These are phyloP conservation scores for Casuarina equisetifolia DNA, from an alignment of 306 rosid species.

Conservation along the genomic window DNA sequence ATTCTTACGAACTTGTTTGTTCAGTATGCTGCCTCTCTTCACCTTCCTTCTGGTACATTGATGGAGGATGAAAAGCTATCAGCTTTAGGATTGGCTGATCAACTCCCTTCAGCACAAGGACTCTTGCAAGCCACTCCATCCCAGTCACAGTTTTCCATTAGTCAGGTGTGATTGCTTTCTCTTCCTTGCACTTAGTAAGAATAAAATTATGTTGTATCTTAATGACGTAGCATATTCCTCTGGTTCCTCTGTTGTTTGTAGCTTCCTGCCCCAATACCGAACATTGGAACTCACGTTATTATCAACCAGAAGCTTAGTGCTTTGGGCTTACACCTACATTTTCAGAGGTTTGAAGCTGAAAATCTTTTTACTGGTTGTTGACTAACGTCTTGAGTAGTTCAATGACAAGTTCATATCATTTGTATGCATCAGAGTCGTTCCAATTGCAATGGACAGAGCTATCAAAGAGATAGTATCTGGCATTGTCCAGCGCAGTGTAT, in stretches of 20 bases:
- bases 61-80: slow-evolving; percentile 86
- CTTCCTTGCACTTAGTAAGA: neutral
- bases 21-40: slow-evolving; percentile 83
- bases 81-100: slow-evolving; percentile 74
- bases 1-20: neutral
- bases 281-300: slow-evolving; percentile 76
- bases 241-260: slow-evolving; percentile 33
- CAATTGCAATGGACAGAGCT: slow-evolving; percentile 95
- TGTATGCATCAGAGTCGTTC: slow-evolving; percentile 61
- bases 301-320: slow-evolving; percentile 78
- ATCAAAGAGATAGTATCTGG: slow-evolving; percentile 82
- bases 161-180: slow-evolving; percentile 49
- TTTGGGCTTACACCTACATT: slow-evolving; percentile 76
- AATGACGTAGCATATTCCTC: slow-evolving; percentile 3
- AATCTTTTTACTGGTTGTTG: slow-evolving; percentile 19
- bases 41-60: slow-evolving; percentile 66
- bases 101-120: slow-evolving; percentile 82
- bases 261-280: slow-evolving; percentile 77
- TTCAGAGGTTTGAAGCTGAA: slow-evolving; percentile 70
- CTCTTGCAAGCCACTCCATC: slow-evolving; percentile 65
- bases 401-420: slow-evolving; percentile 22
- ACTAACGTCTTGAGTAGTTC: slow-evolving; percentile 8
- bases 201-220: slow-evolving; percentile 2
- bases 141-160: slow-evolving; percentile 63
- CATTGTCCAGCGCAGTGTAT: slow-evolving; percentile 95